Percentiles rank a stretch among this genome's conserved stretches.
phyloP scores from a whole-genome alignment of 345 rosid genomes.

The Ceriops zippeliana region DNA sequence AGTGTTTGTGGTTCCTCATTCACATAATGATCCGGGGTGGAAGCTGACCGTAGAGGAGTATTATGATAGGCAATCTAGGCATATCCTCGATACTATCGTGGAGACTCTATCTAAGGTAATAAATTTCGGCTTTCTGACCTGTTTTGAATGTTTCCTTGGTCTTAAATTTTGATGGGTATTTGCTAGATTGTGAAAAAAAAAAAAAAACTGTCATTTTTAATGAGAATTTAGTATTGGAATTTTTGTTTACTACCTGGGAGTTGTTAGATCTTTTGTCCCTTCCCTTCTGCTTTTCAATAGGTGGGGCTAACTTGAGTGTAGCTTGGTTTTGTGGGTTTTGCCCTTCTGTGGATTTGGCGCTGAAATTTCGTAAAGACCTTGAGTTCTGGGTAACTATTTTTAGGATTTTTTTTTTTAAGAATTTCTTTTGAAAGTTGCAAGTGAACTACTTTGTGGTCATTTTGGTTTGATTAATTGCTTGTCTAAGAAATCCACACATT shows the following conservation, averaged over 20 bases:
- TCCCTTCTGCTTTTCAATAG: too few relatives aligned
- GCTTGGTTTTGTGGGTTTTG: too few relatives aligned
- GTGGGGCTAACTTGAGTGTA: too few relatives aligned
- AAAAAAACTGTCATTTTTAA: too few relatives aligned
- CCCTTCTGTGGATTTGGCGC: too few relatives aligned
- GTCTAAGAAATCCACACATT: too few relatives aligned
- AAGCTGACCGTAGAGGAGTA: conserved; percentile 95
- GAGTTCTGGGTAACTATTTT: not conserved
- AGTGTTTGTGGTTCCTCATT: conserved; percentile 88
- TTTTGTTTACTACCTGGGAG: too few relatives aligned
- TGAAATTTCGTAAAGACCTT: not conserved
- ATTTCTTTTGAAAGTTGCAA: not conserved
- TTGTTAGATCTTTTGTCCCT: too few relatives aligned
- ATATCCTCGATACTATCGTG: conserved; percentile 82
- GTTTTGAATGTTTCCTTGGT: not conserved
- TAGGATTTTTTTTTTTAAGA: not conserved
- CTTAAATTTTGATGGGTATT: not conserved
- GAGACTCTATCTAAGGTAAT: conserved; percentile 76
- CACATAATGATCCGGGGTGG: conserved; percentile 99
- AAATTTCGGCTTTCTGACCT: not conserved
- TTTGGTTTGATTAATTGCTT: not conserved
- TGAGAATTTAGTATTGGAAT: too few relatives aligned
- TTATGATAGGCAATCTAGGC: conserved; percentile 73
- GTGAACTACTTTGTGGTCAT: not conserved
- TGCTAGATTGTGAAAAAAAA: not conserved